Base-by-base conservation (phyloP, 139 green algal genomes). In the Tetradesmus obliquus region DNA sequence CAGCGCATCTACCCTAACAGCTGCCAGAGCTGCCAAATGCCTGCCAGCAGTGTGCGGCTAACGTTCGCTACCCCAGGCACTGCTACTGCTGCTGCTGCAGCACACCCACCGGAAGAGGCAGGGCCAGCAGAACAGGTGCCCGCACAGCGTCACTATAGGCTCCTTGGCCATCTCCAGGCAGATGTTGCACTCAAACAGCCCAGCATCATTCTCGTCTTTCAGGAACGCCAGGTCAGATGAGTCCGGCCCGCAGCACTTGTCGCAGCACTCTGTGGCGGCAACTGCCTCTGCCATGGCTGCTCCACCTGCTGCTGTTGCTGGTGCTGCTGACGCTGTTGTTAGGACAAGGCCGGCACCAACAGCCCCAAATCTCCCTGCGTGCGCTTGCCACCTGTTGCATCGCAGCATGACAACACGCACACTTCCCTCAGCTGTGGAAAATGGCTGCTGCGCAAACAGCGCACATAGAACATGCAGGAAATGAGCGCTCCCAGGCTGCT, bases 81-180 rank as follows among this genome's bases (percentile, higher is more conserved):
- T 45, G 32, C 32, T 45, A 15, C 79, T 13, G 17, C 79, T 17
- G 79, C 79, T 54, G 79, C 32, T 57, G 45, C n/a, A 84, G 2
- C 6, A 8, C 5, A 91, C 95, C 1, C 62, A 97, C 95, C 96
- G 93, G 89, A 98, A 99, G 6, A 99, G 90, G 94, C 98, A 99
- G 0, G 96, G 95, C 98, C 98, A 99, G 94, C 98, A 99, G 92
- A 97, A 99, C 1, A 99, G 94, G 91, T 99, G 98, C 4, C 98
- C 98, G 91, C 98, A 99, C 1, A 98, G 93, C 32, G 98, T 99
- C 15, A 99, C 97, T 7, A 99, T 96, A 5, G 98, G 98, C 74
- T 99, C 96, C 57, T 96, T 95, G 0, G 97, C 96, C 3, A 98
- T 71, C 55, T 99, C 98, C 55, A 99, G 93, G 92, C 98, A 99